Base-by-base conservation (phyloP, 2,329 filamentous ascomycete species). In the Alternaria ventricosa region DNA sequence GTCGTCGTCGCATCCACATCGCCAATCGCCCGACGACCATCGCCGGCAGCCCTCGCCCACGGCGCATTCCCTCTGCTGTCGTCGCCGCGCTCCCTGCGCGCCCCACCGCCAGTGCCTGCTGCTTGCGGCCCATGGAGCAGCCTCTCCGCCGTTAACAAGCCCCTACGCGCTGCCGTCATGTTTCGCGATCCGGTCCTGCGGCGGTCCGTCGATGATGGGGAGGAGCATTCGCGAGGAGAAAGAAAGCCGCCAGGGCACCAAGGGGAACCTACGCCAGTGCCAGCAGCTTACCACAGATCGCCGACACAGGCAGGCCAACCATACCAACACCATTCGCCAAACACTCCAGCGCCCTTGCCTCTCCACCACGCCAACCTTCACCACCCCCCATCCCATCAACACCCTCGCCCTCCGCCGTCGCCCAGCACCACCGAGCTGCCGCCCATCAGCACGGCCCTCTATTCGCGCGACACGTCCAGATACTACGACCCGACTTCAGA, bases 401-500 rank as follows among this genome's bases (percentile, higher is more conserved):
- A 64, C 59, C 74, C 63, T 53, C 64, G 57, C 56, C 61, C 63
- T 22, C 63, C 66, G 7, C 47, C 55, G 12, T 65, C 78, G 56
- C 82, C 82, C 43, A 61, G 75, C 46, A 78, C 79, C 57, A 71
- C 78, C 67, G 79, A 79, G 65, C 76, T 82, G 49, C 81, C 80
- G 64, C 75, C 80, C 68, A 77, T 81, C 71, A 75, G 70, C 72
- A 75, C 78, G 60, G 77, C 77, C 71, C 65, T 79, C 66, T 79
- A 80, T 68, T 57, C 71, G 57, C 81, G 81, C 73, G 80, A 82
- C 65, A 75, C 77, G 18, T 80, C 81, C 57, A 80, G 80, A 71
- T 85, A 84, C 78, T 85, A 85, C 77, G 84, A 85, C 71, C 84
- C 83, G 8, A 83, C 81, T 45, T 81, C 80, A 61, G 83, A 84